Conservation (phyloP, 768 basidiomycete genomes). For the Kwoniella sp. region DNA sequence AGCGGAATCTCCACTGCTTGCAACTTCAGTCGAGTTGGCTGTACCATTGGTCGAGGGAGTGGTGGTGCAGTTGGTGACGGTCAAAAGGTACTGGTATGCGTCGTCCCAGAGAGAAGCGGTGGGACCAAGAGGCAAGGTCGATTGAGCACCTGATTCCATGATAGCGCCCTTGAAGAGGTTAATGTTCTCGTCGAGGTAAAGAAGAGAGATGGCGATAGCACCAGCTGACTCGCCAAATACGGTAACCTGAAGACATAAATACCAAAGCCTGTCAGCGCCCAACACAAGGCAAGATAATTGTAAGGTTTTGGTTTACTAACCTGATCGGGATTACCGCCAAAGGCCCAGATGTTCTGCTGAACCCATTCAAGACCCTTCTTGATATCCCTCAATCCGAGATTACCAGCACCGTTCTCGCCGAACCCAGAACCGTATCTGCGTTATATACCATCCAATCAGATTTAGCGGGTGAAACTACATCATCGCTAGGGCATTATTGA, state of each 20-base stretch:
- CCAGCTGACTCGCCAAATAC: slow-evolving; percentile 64
- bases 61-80: slow-evolving; percentile 17
- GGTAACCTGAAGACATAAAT: slow-evolving; percentile 57
- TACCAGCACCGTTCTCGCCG: slow-evolving; percentile 51
- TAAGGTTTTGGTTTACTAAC: neutral
- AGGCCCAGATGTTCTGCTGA: slow-evolving; percentile 67
- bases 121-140: slow-evolving; percentile 24
- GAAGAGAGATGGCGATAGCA: slow-evolving; percentile 60
- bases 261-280: neutral
- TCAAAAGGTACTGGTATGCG: slow-evolving; percentile 39
- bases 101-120: slow-evolving; percentile 31
- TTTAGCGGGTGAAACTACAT: no score
- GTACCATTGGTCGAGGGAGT: slow-evolving; percentile 13
- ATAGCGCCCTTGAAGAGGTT: slow-evolving; percentile 27
- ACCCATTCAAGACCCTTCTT: slow-evolving; percentile 64
- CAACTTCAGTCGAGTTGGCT: slow-evolving; percentile 6
- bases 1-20: slow-evolving; percentile 7
- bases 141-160: slow-evolving; percentile 41
- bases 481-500: no score
- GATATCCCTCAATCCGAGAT: slow-evolving; percentile 67
- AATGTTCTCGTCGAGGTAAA: slow-evolving; percentile 45
- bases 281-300: neutral
- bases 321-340: slow-evolving; percentile 64
- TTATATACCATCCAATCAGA: no score
- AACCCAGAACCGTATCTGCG: slow-evolving; percentile 39